Base-by-base conservation (phyloP, 1,284 basidiomycete genomes). In the Polyporus tsugae region DNA sequence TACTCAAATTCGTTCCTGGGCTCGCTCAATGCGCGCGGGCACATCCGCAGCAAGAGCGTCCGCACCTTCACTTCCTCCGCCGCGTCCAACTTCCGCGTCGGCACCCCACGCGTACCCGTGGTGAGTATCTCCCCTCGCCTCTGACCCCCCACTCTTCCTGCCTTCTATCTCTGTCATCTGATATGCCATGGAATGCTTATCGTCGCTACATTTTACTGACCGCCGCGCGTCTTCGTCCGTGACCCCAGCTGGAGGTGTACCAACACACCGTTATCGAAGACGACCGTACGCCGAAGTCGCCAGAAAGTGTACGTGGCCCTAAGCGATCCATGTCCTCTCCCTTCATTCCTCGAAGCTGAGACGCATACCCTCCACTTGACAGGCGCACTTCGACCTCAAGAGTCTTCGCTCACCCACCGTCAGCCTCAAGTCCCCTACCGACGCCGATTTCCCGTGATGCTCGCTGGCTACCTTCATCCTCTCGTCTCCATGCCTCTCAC, bases 1-100 rank as follows among this genome's bases (percentile, higher is more conserved):
- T 73, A 73, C 58, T 64, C 72, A 7, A 73, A 73, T 59, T 73
- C 72, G 22, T 64, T 73, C 46, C 64, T 73, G 41, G 72, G 72
- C 11, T 71, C 70, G 29, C 64, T 73, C 22, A 73, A 73, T 63
- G 72, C 72, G 36, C 72, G 72, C 61, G 60, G 59, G 49, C 72
- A 73, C 63, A 73, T 73, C 39, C 72, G 72, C 38, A 66, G 36
- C 60, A 66, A 66, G 61, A 66, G 65, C 44, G 52, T 66, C 61
- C 65, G 53, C 41, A 66, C 65, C 13, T 66, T 62, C 60, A 59
- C 65, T 61, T 66, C 65, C 17, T 58, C 60, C n/a, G 38, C 33
- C 22, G 52, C 46, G 10, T 60, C 58, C 39, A 60, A 60, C 58
- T 60, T 60, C 59, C 58, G 65, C 36, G 52, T 65, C 33, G 60